These are phyloP conservation scores for Helianthus annuus DNA, from an alignment of 129 eudicot genomes.

Conservation along the genomic window HanXRQr2.0-SUNRISE NC_035447.2:22973109-22973608, in stretches of 20 bases:
- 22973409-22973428: not conserved
- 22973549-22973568: conserved; percentile 34
- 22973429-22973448: too few relatives aligned
- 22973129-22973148: too few relatives aligned
- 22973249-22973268: too few relatives aligned
- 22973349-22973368: conserved; percentile 33
- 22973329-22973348: conserved; percentile 39
- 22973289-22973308: conserved; percentile 5
- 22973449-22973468: conserved; percentile 9
- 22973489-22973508: conserved; percentile 23
- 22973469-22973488: conserved; percentile 28
- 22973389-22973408: conserved; percentile 17
- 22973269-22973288: too few relatives aligned
- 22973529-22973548: conserved; percentile 20
- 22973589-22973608: too few relatives aligned
- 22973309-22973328: conserved; percentile 29
- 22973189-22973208: too few relatives aligned
- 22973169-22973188: too few relatives aligned
- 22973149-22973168: too few relatives aligned
- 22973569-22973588: not conserved
- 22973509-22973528: conserved; percentile 21
- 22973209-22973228: too few relatives aligned
- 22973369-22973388: conserved; percentile 37
- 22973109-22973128: too few relatives aligned
- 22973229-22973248: too few relatives aligned